A percentile compares a stretch with the other conserved stretches of the same genome.
Conservation (phyloP, 805 yeast genomes). For the Saccharomycopsis microspora region DNA sequence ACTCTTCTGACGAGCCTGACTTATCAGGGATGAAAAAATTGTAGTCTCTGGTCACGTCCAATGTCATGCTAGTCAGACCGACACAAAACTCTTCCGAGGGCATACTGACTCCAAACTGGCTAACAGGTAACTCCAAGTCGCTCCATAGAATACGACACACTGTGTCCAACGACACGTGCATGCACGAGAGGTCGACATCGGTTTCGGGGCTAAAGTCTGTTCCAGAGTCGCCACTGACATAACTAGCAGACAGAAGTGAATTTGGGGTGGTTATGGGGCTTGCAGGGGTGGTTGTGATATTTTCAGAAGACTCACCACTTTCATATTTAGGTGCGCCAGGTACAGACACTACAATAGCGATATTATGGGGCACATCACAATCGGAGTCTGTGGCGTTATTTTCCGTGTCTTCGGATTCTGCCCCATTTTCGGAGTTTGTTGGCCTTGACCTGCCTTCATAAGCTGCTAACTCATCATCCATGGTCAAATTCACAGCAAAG, state of each 20-base stretch:
- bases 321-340: not conserved
- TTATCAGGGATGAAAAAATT: slow-evolving; percentile 14
- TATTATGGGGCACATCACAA: slow-evolving; percentile 9
- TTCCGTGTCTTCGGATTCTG: not conserved
- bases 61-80: slow-evolving; percentile 1
- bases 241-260: not conserved
- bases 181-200: slow-evolving; percentile 7
- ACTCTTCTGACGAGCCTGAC: not conserved
- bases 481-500: not conserved
- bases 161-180: slow-evolving; percentile 2
- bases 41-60: slow-evolving; percentile 12
- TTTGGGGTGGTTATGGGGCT: no score
- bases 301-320: not conserved
- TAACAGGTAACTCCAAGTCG: not conserved
- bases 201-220: not conserved
- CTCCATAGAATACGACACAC: slow-evolving; percentile 13
- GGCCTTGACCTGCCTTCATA: slow-evolving; percentile 5
- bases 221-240: not conserved
- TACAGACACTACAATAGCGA: slow-evolving; percentile 12
- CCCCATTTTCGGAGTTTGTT: not conserved
- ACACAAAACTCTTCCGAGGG: slow-evolving; percentile 9
- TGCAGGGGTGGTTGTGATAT: no score
- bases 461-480: slow-evolving; percentile 3
- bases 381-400: not conserved
- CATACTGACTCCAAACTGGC: not conserved